Evolutionary conservation across 441 rosid genomes (phyloP), one percentile per base, ranked within the genome.

Genomic region (Oxalis stricta): DNA sequence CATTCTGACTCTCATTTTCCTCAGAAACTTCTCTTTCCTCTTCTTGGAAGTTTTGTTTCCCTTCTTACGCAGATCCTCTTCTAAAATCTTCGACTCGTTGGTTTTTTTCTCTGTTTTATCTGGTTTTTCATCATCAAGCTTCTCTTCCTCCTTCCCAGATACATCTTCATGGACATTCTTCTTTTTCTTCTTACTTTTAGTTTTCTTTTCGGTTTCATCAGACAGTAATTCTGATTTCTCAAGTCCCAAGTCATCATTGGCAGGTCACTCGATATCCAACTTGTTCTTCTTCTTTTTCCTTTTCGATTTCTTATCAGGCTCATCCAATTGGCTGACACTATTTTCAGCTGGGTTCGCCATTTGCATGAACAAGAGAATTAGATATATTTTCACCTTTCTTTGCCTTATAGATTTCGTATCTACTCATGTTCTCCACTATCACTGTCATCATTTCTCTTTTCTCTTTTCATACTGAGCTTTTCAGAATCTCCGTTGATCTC

Each of bases 21-120:
- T 75, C 75, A 49, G 85, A 66, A 52, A 60, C 72, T 15, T 38
- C 34, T 60, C 86, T 69, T 71, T 91, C 50, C 95, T 71, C 65
- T 91, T 91, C 73, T 81, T 87, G 45, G 84, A 70, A 50, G 18
- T 49, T 44, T 64, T 73, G 33, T 38, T 32, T 24, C 55, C 63
- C 45, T 59, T 66, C 16, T 46, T 53, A 46, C 20, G 18, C 5
- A 28, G 22, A 34, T 56, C 64, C 26, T 49, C 58, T 17, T 52
- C 42, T 0, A 46, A 35, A 44, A 35, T 46, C 54, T 43, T 41
- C 4, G 44, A 10, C 14, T 44, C 53, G 48, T 46, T 49, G 9
- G 51, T 50, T 29, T 35, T 41, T 14, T 65, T 49, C 53, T 49
- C 52, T 11, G n/a, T 41, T 33, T 19, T 13, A 48, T 38, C 20